phyloP scores from a whole-genome alignment of 2,329 filamentous ascomycete species.

The Cytospora piceicola region DNA sequence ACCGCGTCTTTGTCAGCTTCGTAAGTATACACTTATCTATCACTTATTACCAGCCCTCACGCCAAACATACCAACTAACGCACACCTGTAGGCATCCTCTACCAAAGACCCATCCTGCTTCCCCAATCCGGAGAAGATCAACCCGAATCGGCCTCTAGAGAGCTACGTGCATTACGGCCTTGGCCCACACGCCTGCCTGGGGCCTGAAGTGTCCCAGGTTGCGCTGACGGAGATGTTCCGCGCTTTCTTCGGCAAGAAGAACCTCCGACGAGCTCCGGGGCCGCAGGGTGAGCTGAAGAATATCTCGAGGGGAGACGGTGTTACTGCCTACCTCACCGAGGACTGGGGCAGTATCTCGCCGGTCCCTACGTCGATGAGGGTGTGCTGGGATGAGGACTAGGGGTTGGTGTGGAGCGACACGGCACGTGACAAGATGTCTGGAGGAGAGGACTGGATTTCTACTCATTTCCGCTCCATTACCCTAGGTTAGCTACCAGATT shows the following conservation, averaged over 20 bases:
- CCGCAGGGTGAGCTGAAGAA: constrained; percentile 70
- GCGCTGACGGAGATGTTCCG: constrained; percentile 72
- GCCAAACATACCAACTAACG: neutral
- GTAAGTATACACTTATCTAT: constrained; percentile 42
- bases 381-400: constrained; percentile 38
- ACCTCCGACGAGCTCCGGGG: constrained; percentile 64
- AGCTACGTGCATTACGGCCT: constrained; percentile 67
- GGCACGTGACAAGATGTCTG: neutral
- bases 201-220: constrained; percentile 61
- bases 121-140: constrained; percentile 48
- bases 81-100: constrained; percentile 43
- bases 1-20: constrained; percentile 67
- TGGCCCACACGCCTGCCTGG: constrained; percentile 66
- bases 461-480: neutral
- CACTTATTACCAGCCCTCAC: neutral
- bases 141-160: constrained; percentile 65
- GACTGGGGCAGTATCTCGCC: constrained; percentile 55
- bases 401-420: too few species aligned
- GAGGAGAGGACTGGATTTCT: neutral
- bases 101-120: constrained; percentile 49
- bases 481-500: neutral
- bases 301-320: constrained; percentile 58
- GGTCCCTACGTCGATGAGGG: constrained; percentile 42
- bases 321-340: constrained; percentile 66
- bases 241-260: constrained; percentile 63